Conservation (phyloP, 2,329 filamentous ascomycete genomes). For the Ceratocystis ficicola region DNA sequence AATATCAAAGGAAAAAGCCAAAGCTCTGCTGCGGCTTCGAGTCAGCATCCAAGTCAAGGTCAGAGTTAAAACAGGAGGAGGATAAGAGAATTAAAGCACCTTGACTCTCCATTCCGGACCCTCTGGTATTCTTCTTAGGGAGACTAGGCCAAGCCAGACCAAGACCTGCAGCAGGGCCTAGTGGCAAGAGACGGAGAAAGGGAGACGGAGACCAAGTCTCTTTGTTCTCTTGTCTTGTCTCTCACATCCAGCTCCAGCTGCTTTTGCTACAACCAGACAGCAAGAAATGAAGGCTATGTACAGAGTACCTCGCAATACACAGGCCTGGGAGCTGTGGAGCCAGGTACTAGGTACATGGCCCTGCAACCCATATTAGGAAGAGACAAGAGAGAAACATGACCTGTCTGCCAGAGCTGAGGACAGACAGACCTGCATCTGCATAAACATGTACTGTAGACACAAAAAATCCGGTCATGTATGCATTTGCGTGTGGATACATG, state of each 20-base stretch:
- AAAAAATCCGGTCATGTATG: not conserved
- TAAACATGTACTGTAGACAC: no score
- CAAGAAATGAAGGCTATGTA: not conserved
- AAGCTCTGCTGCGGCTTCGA: not conserved
- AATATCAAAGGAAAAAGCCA: not conserved
- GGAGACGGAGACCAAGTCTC: no score
- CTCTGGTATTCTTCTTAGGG: not conserved
- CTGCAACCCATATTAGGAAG: no score
- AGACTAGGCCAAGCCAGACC: not conserved
- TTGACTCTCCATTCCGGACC: not conserved
- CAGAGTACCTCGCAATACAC: not conserved
- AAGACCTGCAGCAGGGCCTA: not conserved
- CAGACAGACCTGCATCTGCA: no score
- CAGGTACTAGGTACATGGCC: not conserved
- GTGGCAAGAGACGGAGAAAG: not conserved
- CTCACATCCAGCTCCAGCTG: not conserved
- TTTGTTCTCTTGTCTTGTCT: no score
- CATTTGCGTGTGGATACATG: not conserved
- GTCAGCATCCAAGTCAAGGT: not conserved
- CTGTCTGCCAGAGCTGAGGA: not conserved
- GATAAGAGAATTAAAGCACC: not conserved
- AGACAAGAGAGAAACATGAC: not conserved
- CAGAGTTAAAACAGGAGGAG: not conserved
- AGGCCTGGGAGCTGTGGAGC: not conserved
- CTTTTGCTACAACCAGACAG: not conserved